phyloP scores from a whole-genome alignment of 345 rosid species.

The Pistacia integerrima region DNA sequence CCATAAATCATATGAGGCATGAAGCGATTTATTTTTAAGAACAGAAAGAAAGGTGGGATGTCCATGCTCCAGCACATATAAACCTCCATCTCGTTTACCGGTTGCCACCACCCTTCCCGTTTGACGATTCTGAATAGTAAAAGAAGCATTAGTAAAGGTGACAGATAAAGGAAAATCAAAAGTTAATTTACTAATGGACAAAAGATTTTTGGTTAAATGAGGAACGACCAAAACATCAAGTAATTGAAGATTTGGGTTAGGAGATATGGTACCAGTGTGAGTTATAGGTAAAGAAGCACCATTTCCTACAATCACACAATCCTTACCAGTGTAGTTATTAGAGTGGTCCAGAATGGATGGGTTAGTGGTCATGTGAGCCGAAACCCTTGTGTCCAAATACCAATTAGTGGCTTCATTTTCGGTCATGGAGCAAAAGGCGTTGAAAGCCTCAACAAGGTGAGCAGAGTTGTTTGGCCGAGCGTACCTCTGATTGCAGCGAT shows the following conservation, averaged over 20 bases:
- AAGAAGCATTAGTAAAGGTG: too few species aligned
- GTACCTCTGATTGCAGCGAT: background rate
- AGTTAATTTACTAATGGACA: too few species aligned
- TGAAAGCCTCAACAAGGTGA: background rate
- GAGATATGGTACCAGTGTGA: background rate
- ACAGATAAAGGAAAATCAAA: too few species aligned
- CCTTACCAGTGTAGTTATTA: background rate
- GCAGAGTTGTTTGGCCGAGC: background rate
- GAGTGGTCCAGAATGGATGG: background rate
- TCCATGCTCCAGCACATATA: too few species aligned
- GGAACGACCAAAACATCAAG: constrained; percentile 16
- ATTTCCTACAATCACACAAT: too few species aligned
- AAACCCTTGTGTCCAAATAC: constrained; percentile 2
- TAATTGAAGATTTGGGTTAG: background rate
- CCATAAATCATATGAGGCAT: too few species aligned
- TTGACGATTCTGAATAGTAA: too few species aligned
- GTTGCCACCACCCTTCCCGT: too few species aligned
- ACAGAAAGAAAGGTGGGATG: too few species aligned
- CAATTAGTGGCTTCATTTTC: background rate
- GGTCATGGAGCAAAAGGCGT: background rate
- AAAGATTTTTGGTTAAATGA: background rate
- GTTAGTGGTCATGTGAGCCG: background rate
- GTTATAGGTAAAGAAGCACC: too few species aligned
- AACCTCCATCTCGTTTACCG: too few species aligned
- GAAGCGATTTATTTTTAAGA: too few species aligned